These are phyloP conservation scores for Gastrolobium bilobum DNA, from an alignment of 306 rosid species.

Conservation along the genomic window DNA sequence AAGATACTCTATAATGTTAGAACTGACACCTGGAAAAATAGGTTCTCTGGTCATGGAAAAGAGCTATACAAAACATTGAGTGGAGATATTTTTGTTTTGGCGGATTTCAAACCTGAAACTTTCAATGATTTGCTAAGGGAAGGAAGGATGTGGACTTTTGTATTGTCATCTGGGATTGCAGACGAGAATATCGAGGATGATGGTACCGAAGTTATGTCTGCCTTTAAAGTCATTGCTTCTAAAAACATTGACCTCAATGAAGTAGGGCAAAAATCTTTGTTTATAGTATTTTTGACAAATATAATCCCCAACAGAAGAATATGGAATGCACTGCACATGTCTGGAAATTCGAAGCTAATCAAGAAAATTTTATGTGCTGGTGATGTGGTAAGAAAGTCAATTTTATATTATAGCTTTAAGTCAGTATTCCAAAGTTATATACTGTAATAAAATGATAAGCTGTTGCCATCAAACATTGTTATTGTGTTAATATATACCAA, in stretches of 20 bases:
- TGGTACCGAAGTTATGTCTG: slow-evolving; percentile 35
- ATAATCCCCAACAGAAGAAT: slow-evolving; percentile 59
- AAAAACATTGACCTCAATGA: slow-evolving; percentile 46
- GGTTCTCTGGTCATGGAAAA: slow-evolving; percentile 60
- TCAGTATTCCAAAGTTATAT: slow-evolving; percentile 1
- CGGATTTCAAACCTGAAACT: slow-evolving; percentile 68
- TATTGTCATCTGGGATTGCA: slow-evolving; percentile 50
- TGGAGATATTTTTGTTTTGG: slow-evolving; percentile 73
- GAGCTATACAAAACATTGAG: slow-evolving; percentile 68
- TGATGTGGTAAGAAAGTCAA: slow-evolving; percentile 58
- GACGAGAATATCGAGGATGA: slow-evolving; percentile 34
- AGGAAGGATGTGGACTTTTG: slow-evolving; percentile 68
- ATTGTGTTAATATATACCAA: neutral
- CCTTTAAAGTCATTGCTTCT: slow-evolving; percentile 60
- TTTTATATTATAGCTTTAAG: slow-evolving; percentile 5
- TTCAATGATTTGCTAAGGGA: slow-evolving; percentile 59
- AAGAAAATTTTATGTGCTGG: slow-evolving; percentile 50
- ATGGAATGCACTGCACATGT: slow-evolving; percentile 70
- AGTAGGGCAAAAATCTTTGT: slow-evolving; percentile 44
- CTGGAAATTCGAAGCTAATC: slow-evolving; percentile 48
- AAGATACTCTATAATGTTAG: slow-evolving; percentile 47
- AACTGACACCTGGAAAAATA: slow-evolving; percentile 65
- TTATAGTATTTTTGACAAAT: slow-evolving; percentile 63
- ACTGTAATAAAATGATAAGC: neutral
- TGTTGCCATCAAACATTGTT: slow-evolving; percentile 30